phyloP scores from a whole-genome alignment of 805 yeast species.

The Hemisphaericaspora nanyangensis region DNA sequence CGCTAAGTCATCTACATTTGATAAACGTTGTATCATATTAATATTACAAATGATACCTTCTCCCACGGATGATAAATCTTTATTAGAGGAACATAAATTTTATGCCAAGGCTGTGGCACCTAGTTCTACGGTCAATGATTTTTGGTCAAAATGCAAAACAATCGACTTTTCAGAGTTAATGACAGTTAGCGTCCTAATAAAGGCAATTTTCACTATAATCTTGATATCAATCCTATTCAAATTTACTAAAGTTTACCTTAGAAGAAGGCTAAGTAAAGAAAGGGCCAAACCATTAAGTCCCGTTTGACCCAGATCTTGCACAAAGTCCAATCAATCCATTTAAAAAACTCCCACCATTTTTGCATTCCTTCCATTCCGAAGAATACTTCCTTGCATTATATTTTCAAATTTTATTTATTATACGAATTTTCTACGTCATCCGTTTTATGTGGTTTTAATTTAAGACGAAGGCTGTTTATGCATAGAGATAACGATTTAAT shows the following conservation, averaged over 20 bases:
- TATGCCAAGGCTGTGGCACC: constrained; percentile 5
- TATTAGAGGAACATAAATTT: constrained; percentile 12
- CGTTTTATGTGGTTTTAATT: not conserved
- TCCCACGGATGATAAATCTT: constrained; percentile 16
- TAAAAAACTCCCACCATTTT: not conserved
- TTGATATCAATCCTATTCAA: constrained; percentile 1
- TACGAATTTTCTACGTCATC: not conserved
- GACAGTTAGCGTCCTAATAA: not conserved
- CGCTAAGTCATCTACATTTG: too few species aligned
- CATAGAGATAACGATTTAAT: too few species aligned
- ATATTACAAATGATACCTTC: constrained; percentile 22
- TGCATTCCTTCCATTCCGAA: not conserved
- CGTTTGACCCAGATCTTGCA: too few species aligned
- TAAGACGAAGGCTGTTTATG: too few species aligned
- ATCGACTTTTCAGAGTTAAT: constrained; percentile 1
- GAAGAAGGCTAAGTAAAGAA: constrained; percentile 6
- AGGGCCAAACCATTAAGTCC: constrained; percentile 2
- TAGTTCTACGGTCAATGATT: not conserved
- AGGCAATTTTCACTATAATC: not conserved
- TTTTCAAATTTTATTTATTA: too few species aligned
- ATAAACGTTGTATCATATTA: too few species aligned
- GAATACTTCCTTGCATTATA: not conserved
- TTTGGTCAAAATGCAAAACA: not conserved
- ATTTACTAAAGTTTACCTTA: not conserved
- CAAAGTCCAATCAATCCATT: too few species aligned